Base-by-base conservation (phyloP, 1,284 basidiomycete species). In the Boletus sp. region DNA sequence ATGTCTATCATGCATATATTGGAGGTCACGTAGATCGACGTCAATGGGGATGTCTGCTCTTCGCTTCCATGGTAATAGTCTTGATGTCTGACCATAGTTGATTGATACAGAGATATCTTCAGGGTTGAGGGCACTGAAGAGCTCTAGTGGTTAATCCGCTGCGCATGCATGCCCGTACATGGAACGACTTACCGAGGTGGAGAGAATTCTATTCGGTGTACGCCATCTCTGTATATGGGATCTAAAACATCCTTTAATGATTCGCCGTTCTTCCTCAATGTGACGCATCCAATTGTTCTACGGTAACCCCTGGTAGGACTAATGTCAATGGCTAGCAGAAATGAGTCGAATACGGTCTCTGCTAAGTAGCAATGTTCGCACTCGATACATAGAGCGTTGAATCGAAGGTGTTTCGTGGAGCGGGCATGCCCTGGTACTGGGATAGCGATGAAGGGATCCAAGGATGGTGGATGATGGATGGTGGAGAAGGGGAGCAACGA, bases 281-380 rank as follows among this genome's bases (percentile, higher is more conserved):
- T 10, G 14, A 46, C 36, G 27, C 36, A 52, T 20, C 9, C 8
- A 8, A 55, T 39, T 9, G 9, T 51, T 36, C 52, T 46, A 1
- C 1, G 5, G 19, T 48, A 57, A 19, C 30, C 34, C 17, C 8
- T 22, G 3, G 43, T 37, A 25, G 59, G 57, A 8, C 36, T 27
- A 0, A 58, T 29, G 13, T 38, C 30, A 5, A 56, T 43, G 14
- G 20, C 50, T 54, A 34, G 52, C 20, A 3, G 4, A 30, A 12
- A 20, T 22, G 22, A 37, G 19, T 23, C 14, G n/a, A 30, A 27
- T 5, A 8, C 7, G 7, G n/a, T 19, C 8, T 32, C 32, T 29
- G 22, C 5, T 2, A 7, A 25, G 23, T 4, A 30, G 30, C 25
- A 1, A 44, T 23, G 16, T 5, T 13, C 51, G 19, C 4, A 57